phyloP scores from a whole-genome alignment of 805 yeast species.

The Kregervanrija delftensis region DNA sequence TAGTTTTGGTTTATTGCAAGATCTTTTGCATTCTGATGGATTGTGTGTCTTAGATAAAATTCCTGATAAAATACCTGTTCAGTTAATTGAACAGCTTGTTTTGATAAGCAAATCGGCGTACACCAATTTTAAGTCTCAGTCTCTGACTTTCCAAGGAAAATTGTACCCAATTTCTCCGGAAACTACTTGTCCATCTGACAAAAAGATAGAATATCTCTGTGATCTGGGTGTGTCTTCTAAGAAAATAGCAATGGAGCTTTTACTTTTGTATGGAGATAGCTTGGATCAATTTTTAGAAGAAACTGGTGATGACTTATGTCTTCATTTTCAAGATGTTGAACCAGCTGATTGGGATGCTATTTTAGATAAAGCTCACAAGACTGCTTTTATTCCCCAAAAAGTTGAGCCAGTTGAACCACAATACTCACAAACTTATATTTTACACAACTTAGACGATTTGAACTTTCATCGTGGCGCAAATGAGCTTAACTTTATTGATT shows the following conservation, averaged over 20 bases:
- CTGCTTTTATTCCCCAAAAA: conserved; percentile 16
- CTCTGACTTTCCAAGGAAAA: conserved; percentile 29
- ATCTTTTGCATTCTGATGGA: conserved; percentile 26
- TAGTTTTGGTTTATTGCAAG: conserved; percentile 32
- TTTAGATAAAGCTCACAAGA: conserved; percentile 11
- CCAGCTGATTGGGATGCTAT: conserved; percentile 16
- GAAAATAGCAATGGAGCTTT: conserved; percentile 22
- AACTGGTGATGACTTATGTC: conserved; percentile 15
- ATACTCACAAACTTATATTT: conserved; percentile 21
- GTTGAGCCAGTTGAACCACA: conserved; percentile 32
- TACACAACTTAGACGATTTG: conserved; percentile 34
- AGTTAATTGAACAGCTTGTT: conserved; percentile 39
- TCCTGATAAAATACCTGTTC: conserved; percentile 27
- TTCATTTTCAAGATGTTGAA: conserved; percentile 25
- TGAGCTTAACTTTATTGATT: conserved; percentile 33
- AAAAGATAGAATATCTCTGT: conserved; percentile 27
- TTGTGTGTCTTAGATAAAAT: conserved; percentile 14
- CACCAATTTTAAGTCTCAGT: conserved; percentile 28
- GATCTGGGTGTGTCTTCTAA: conserved; percentile 26
- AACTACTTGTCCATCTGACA: conserved; percentile 35
- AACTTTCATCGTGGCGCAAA: conserved; percentile 31
- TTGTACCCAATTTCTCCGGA: conserved; percentile 32
- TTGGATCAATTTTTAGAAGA: conserved; percentile 12
- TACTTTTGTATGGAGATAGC: conserved; percentile 17
- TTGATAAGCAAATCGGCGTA: conserved; percentile 37